phyloP scores from a whole-genome alignment of 2,329 filamentous ascomycete species.

The Verticillium tricorpus region DNA sequence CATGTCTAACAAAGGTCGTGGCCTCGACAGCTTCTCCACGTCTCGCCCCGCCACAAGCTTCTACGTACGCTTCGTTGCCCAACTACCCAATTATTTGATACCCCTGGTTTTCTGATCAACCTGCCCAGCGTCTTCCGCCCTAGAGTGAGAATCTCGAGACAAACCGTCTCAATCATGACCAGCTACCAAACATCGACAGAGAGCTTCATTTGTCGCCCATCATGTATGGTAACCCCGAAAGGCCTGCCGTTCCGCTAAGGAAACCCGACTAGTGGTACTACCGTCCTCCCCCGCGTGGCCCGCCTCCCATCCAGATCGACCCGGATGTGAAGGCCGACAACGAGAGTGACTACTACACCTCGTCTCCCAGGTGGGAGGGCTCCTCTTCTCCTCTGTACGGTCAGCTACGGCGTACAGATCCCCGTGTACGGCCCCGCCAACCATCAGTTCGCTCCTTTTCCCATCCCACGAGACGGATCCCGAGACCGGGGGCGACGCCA shows the following conservation, averaged over 20 bases:
- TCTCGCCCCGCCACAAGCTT: no score
- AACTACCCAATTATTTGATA: no score
- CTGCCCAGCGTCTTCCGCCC: no score
- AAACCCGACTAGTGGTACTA: not conserved
- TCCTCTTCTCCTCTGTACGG: not conserved
- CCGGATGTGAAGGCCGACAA: not conserved
- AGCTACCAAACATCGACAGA: no score
- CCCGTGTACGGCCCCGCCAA: slow-evolving; percentile 10
- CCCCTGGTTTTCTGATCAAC: no score
- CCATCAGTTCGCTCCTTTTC: slow-evolving; percentile 4
- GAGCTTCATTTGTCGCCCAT: not conserved
- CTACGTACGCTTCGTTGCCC: no score
- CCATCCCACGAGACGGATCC: slow-evolving; percentile 16
- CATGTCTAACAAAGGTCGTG: no score
- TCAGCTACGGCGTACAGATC: not conserved
- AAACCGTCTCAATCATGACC: no score
- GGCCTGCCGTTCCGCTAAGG: slow-evolving; percentile 5
- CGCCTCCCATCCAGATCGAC: slow-evolving; percentile 8
- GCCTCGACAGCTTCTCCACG: no score
- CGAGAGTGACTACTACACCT: not conserved
- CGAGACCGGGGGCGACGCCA: slow-evolving; percentile 13
- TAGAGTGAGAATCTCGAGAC: no score
- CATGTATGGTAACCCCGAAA: slow-evolving; percentile 8
- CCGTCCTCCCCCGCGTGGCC: slow-evolving; percentile 6
- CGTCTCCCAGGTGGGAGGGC: not conserved